These are phyloP conservation scores for Rosa lucieae DNA, from an alignment of 306 rosid species.

Conservation along the genomic window DNA sequence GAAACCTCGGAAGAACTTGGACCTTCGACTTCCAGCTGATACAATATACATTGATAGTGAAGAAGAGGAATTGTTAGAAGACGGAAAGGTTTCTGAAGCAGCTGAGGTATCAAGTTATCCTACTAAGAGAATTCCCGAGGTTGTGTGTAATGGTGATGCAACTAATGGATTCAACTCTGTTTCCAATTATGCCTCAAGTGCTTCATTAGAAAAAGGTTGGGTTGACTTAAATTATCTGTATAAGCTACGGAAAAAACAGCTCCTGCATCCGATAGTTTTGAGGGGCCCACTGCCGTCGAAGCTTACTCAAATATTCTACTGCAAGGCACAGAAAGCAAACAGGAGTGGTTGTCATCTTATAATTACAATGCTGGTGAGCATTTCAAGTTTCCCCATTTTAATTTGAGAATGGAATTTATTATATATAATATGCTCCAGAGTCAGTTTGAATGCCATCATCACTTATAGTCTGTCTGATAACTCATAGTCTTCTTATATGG, in stretches of 20 bases:
- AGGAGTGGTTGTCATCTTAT: slow-evolving; percentile 15
- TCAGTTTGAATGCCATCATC: background rate
- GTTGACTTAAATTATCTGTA: slow-evolving; percentile 43
- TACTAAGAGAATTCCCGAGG: slow-evolving; percentile 42
- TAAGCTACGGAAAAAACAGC: slow-evolving; percentile 33
- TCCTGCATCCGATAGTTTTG: slow-evolving; percentile 21
- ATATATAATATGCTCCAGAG: background rate
- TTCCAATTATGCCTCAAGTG: slow-evolving; percentile 2
- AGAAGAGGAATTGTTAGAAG: slow-evolving; percentile 39
- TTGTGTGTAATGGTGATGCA: slow-evolving; percentile 22
- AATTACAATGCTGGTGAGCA: slow-evolving; percentile 37
- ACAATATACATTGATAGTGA: slow-evolving; percentile 52
- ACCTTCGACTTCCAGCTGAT: slow-evolving; percentile 83
- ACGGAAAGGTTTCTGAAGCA: slow-evolving; percentile 36
- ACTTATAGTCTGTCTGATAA: background rate
- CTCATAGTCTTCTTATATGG: slow-evolving; percentile 1
- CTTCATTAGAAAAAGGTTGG: slow-evolving; percentile 30
- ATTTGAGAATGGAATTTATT: background rate
- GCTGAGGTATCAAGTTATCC: slow-evolving; percentile 34
- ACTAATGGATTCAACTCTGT: slow-evolving; percentile 23
- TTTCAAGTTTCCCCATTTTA: slow-evolving; percentile 10
- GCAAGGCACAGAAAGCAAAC: slow-evolving; percentile 27
- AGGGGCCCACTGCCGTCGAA: slow-evolving; percentile 15
- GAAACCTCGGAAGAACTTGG: slow-evolving; percentile 59
- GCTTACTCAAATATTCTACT: slow-evolving; percentile 15